Evolutionary conservation across 2,329 filamentous ascomycete genomes (phyloP), one percentile per base, ranked within the genome.

Genomic region (Aspergillus arachidicola): DNA sequence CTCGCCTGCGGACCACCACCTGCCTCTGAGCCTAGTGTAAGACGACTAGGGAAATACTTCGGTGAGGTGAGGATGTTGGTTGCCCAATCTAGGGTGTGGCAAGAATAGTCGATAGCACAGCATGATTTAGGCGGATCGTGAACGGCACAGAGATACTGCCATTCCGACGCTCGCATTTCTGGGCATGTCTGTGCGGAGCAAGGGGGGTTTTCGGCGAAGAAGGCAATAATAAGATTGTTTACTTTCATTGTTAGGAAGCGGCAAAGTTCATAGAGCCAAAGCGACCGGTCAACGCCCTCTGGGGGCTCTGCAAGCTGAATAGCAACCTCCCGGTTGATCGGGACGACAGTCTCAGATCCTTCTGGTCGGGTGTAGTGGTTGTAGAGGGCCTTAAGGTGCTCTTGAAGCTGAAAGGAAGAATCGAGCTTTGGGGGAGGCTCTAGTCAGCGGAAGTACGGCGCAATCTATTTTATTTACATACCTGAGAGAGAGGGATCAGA

Each of bases 91-190:
- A 99, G 89, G 0, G 95, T 99, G 77, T 99, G 95, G 77, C 94
- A 98, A 85, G 94, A 97, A 81, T 99, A 99, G 80, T 99, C 95
- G 74, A 99, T 97, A 58, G 95, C 95, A 79, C 94, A 97, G 82
- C 95, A 99, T 72, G 91, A 92, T 81, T 98, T 98, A 56, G 95
- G 95, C 57, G 93, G 91, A 75, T 98, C 94, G 77, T 99, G 95
- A 3, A 98, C 95, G 57, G 95, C 95, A 81, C 95, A 99, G 55
- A 99, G 87, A 74, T 98, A 99, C 80, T 99, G 95, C 95, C 95
- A 99, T 82, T 99, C 94, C 34, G 92, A 95, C 2, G 95, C 95
- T 74, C 95, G 93, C 95, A 99, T 99, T 80, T 99, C 95, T 36
- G 94, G 93, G 74, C 95, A 99, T 1, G 95, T 97, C 67, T 85